These are phyloP conservation scores for Anthracocystis walkeri DNA, from an alignment of 1,284 basidiomycete species.

Conservation along the genomic window DNA sequence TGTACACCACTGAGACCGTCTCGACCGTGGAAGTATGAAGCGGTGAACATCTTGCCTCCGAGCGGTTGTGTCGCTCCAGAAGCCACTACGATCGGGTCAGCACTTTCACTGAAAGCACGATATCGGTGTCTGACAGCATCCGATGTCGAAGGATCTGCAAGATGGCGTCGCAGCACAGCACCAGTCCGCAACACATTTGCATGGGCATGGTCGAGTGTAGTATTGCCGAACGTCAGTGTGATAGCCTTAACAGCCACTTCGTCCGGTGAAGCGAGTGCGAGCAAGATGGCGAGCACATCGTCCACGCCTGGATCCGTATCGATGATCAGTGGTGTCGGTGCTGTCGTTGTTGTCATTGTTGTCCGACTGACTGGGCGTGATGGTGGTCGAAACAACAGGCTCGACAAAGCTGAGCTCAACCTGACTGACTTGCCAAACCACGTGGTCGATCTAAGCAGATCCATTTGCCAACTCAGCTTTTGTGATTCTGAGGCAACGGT, in stretches of 20 bases:
- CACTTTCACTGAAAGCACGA: slow-evolving; percentile 25
- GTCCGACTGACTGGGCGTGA: background rate
- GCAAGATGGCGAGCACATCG: slow-evolving; percentile 80
- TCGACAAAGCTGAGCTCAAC: too few species aligned
- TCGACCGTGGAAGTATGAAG: slow-evolving; percentile 78
- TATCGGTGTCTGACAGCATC: slow-evolving; percentile 69
- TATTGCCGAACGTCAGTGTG: slow-evolving; percentile 75
- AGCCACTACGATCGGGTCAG: slow-evolving; percentile 44
- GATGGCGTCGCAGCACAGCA: slow-evolving; percentile 77
- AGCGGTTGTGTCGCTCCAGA: slow-evolving; percentile 74
- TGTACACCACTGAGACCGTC: slow-evolving; percentile 64
- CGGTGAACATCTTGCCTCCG: slow-evolving; percentile 80
- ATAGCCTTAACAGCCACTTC: slow-evolving; percentile 73
- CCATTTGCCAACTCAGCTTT: background rate
- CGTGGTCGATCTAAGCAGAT: background rate
- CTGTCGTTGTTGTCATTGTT: slow-evolving; percentile 1
- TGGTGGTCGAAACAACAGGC: background rate
- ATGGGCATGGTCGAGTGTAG: slow-evolving; percentile 69
- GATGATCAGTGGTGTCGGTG: slow-evolving; percentile 46
- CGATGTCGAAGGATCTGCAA: slow-evolving; percentile 74
- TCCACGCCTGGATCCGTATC: slow-evolving; percentile 79
- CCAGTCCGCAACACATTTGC: slow-evolving; percentile 75
- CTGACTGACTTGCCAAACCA: background rate
- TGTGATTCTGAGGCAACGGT: background rate
- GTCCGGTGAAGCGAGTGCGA: slow-evolving; percentile 60